Evolutionary conservation across 352 stramenopile species (phyloP), one percentile per base, ranked within the genome.

Genomic region (Phytophthora fragariaefolia): DNA sequence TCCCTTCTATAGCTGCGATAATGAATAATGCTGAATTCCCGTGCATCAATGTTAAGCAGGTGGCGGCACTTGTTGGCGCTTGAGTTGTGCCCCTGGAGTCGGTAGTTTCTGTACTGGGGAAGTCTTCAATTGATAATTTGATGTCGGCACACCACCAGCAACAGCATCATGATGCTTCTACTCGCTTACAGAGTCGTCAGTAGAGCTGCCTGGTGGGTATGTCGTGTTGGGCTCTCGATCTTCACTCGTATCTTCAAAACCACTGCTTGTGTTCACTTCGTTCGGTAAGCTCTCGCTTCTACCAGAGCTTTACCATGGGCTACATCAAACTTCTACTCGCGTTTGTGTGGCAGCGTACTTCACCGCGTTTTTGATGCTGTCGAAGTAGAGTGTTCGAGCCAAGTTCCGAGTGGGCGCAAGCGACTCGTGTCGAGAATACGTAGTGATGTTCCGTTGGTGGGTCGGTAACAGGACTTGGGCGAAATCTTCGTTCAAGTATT

Each of bases 361-460:
- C 12, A 48, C 64, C 23, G 73, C 72, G 65, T 86, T 90, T 73
- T 91, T 89, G 54, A 68, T 80, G 64, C 80, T 80, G 53, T 89
- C 82, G 58, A 85, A 91, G 57, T 87, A 75, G 75, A 77, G 52
- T 89, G 84, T n/a, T 72, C 40, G 30, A 92, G 58, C 80, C 82
- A 91, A 17, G 47, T 51, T 18, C 58, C 62, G 65, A 89, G 59
- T 38, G 80, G 69, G 27, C 84, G 91, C 27, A 92, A 65, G 2
- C 72, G 68, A 69, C 66, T 89, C 28, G 82, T 87, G 22, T 51
- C 77, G 26, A 90, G 62, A 24, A n/a, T n/a, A n/a, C n/a, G 63
- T 65, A 26, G 68, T 76, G 55, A 91, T 83, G 68, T 88, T 79
- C 76, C 69, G 20, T 74, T 79, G 38, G 74, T 76, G 51, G 74